A percentile compares a stretch with the other conserved stretches of the same genome.
Evolutionary conservation across 306 rosid species (phyloP).

Genomic region (Inga leiocalycina): DNA sequence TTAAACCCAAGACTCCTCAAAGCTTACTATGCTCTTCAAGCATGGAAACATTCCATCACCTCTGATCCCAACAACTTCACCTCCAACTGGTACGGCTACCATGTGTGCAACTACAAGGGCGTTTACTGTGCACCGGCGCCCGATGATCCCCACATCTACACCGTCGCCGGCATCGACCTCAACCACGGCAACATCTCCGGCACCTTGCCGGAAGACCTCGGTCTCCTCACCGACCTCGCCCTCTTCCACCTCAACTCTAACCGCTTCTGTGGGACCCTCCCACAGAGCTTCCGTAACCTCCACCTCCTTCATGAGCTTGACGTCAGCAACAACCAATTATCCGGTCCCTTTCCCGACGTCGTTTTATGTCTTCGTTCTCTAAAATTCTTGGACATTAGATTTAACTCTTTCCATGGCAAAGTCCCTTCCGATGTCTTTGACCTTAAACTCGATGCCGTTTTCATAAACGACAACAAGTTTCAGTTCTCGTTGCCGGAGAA

Average conservation of each 20-base stretch:
- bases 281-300: conserved; percentile 45
- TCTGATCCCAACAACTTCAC: conserved; percentile 76
- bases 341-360: conserved; percentile 64
- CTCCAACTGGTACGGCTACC: conserved; percentile 65
- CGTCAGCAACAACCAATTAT: conserved; percentile 73
- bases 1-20: conserved; percentile 67
- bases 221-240: conserved; percentile 70
- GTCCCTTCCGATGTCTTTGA: conserved; percentile 64
- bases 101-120: conserved; percentile 87
- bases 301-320: conserved; percentile 66
- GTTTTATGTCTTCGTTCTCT: conserved; percentile 52
- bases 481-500: conserved; percentile 56
- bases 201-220: conserved; percentile 68
- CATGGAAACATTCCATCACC: conserved; percentile 72
- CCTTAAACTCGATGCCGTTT: conserved; percentile 72
- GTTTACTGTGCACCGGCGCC: conserved; percentile 77
- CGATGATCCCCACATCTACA: conserved; percentile 53
- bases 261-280: conserved; percentile 70
- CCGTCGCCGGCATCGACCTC: conserved; percentile 90
- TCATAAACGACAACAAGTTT: conserved; percentile 75
- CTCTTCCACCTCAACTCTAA: conserved; percentile 85
- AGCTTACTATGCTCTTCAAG: conserved; percentile 83
- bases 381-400: conserved; percentile 68
- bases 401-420: conserved; percentile 59
- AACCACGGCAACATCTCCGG: conserved; percentile 76